Evolutionary conservation across 345 rosid genomes (phyloP).

Genomic region (Populus deltoides): DNA sequence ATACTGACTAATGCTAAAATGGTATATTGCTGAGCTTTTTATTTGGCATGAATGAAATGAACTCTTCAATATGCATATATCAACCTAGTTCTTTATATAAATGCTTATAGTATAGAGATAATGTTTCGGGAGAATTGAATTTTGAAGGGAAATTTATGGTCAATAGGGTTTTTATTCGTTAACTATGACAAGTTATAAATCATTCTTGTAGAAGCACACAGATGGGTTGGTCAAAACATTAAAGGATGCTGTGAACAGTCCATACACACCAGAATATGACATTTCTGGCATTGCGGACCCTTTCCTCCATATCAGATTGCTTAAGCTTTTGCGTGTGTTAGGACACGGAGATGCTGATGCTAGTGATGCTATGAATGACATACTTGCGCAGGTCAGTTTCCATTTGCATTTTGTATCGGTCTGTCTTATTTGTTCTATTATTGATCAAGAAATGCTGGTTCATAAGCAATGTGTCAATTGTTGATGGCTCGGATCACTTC

Average conservation of each 20-base stretch:
- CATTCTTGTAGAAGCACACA: conserved; percentile 69
- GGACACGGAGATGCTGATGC: conserved; percentile 97
- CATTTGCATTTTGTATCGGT: conserved; percentile 12
- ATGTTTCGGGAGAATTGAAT: not conserved
- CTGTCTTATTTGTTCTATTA: not conserved
- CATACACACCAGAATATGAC: conserved; percentile 98
- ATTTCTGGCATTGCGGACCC: conserved; percentile 97
- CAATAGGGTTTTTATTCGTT: not conserved
- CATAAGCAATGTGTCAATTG: not conserved
- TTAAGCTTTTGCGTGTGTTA: conserved; percentile 73
- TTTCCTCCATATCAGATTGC: conserved; percentile 95
- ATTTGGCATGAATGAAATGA: conserved; percentile 10
- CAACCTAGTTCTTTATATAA: not conserved
- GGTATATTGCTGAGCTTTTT: conserved; percentile 8
- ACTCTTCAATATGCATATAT: not conserved
- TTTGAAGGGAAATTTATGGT: conserved; percentile 2
- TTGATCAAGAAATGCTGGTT: not conserved
- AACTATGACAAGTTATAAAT: conserved; percentile 8
- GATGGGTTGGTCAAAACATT: conserved; percentile 84
- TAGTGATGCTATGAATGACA: conserved; percentile 96
- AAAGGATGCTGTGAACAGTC: conserved; percentile 82
- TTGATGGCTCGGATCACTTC: not conserved
- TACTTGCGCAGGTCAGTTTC: conserved; percentile 89
- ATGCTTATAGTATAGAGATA: not conserved
- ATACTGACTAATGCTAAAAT: not conserved